phyloP scores from a whole-genome alignment of 345 rosid genomes.

The Abelmoschus esculentus region DNA sequence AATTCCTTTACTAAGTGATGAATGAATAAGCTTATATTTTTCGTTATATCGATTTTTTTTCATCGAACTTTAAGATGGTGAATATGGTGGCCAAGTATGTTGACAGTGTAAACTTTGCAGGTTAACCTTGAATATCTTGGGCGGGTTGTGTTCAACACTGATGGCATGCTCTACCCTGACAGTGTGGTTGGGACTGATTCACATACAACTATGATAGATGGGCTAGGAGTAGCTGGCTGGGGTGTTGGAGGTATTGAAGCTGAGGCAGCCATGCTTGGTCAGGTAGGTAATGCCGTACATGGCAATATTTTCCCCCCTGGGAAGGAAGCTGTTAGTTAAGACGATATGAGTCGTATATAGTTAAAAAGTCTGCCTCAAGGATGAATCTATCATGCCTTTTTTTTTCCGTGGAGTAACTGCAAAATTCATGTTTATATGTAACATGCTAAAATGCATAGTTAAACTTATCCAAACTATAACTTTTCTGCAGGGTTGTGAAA shows the following conservation, averaged over 20 bases:
- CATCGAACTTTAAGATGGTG: background rate
- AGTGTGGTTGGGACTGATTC: constrained; percentile 99
- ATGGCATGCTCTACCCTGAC: constrained; percentile 79
- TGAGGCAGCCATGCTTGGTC: constrained; percentile 98
- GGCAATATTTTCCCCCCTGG: background rate
- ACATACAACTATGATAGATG: constrained; percentile 99
- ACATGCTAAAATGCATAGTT: background rate
- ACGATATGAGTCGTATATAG: background rate
- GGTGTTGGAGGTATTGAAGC: constrained; percentile 99
- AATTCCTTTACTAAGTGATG: background rate
- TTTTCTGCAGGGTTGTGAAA: background rate
- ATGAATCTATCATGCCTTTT: background rate
- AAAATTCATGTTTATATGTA: background rate
- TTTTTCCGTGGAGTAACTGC: background rate
- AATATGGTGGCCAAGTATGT: background rate
- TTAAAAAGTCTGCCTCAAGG: background rate
- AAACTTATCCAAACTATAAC: background rate
- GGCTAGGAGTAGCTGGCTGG: constrained; percentile 99
- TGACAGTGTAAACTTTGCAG: constrained; percentile 35
- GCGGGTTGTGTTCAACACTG: constrained; percentile 85
- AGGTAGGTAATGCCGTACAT: constrained; percentile 40
- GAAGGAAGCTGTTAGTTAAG: background rate
- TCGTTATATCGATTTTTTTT: background rate
- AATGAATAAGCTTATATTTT: background rate
- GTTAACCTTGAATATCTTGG: constrained; percentile 98